Evolutionary conservation across 805 yeast genomes (phyloP).

Genomic region (Hanseniaspora pseudoguilliermondii): DNA sequence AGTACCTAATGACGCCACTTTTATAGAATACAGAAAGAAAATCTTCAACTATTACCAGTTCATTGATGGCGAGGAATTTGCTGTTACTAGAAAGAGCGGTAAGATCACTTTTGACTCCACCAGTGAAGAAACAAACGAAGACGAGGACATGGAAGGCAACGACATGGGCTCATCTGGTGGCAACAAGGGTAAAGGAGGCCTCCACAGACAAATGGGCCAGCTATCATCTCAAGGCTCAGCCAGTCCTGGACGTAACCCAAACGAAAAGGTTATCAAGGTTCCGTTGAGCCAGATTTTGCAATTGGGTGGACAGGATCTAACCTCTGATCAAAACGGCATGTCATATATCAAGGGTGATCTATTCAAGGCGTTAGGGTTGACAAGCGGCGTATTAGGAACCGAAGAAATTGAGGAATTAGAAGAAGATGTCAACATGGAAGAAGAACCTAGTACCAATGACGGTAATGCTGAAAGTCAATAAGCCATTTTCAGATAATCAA

Average conservation of each 20-base stretch:
- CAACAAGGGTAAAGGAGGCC: constrained; percentile 14
- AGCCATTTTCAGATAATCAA: constrained; percentile 11
- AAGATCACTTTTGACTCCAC: constrained; percentile 22
- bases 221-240: background rate
- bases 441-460: constrained; percentile 9
- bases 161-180: constrained; percentile 22
- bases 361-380: constrained; percentile 40
- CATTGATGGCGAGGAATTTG: constrained; percentile 33
- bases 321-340: constrained; percentile 44
- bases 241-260: background rate
- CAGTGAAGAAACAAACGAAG: constrained; percentile 12
- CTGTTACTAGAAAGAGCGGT: constrained; percentile 22
- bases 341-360: constrained; percentile 52
- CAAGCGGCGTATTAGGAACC: constrained; percentile 29
- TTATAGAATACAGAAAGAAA: constrained; percentile 41
- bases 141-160: constrained; percentile 28
- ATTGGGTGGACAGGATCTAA: constrained; percentile 10
- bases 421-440: constrained; percentile 17
- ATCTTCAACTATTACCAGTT: constrained; percentile 40
- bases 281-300: constrained; percentile 12
- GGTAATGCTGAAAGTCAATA: constrained; percentile 18
- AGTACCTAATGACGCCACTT: constrained; percentile 21
- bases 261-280: constrained; percentile 11
- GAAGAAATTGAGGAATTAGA: constrained; percentile 24
- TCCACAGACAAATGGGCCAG: constrained; percentile 5